Evolutionary conservation across 2,329 filamentous ascomycete species (phyloP), one percentile per base, ranked within the genome.

Genomic region (Venturia oleaginea): DNA sequence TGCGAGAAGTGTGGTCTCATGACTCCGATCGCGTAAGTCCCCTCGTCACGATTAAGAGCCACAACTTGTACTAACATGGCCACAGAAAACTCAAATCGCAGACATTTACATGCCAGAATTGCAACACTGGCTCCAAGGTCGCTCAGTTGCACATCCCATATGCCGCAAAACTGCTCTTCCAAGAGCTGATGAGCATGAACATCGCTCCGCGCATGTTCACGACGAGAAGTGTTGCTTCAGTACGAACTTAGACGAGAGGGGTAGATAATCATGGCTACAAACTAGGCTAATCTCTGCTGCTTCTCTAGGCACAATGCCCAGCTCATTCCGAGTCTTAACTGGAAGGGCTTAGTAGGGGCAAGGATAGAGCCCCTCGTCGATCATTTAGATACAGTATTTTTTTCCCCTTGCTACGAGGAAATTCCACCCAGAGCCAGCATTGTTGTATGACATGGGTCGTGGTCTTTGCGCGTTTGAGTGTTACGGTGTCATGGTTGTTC

Each of bases 71-170:
- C 65, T 71, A 57, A 74, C 67, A 54, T 24, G 38, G 61, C 17
- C 43, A 63, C 65, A 95, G 91, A 57, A 94, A 95, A 81, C 84
- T 99, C 66, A 93, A 92, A 72, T 96, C 96, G 78, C 91, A 94
- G 73, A 91, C 91, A 34, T 97, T 97, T 74, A 93, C 97, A 77
- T 99, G 94, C 78, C 86, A 94, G 64, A 91, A 94, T 40, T 99
- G 94, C 84, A 94, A 95, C 81, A 99, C 99, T 83, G 97, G 97
- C 84, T 97, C 93, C 68, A 92, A 91, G 80, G 97, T 99, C 76
- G 94, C 93, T 5, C 94, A 99, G 77, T 89, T 99, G 65, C 91
- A 97, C 75, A 96, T 99, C 68, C 94, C 94, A 0, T 99, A 99
- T 74, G 94, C 94, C 2, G 94, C 94, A 67, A 99, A 99, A 81